These are phyloP conservation scores for Fusarium falciforme DNA, from an alignment of 2,329 filamentous ascomycete genomes.

Conservation along the genomic window DNA sequence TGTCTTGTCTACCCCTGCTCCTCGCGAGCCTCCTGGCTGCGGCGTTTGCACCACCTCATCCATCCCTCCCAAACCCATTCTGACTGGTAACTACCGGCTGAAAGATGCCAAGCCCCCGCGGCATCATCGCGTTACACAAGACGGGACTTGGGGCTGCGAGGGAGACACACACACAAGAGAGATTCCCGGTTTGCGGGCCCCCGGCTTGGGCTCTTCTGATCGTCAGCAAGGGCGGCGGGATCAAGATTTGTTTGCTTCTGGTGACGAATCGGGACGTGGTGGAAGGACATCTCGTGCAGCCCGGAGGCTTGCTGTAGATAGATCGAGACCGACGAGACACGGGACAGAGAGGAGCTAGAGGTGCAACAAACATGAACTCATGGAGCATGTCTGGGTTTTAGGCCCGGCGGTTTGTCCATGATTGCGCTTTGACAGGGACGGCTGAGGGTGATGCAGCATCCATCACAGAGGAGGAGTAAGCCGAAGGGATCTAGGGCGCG, in stretches of 20 bases:
- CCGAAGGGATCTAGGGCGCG: not conserved
- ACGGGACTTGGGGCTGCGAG: constrained; percentile 35
- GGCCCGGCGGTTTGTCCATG: not conserved
- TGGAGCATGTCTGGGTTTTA: not conserved
- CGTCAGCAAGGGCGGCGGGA: constrained; percentile 5
- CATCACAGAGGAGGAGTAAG: not conserved
- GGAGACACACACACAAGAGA: constrained; percentile 19
- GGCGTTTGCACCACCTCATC: constrained; percentile 7
- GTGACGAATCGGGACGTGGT: not conserved
- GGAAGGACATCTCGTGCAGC: not conserved
- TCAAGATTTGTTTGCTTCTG: constrained; percentile 13
- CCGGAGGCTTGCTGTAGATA: not conserved
- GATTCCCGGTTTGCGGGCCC: constrained; percentile 1
- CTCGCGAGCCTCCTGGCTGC: not conserved
- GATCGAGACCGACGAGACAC: not conserved
- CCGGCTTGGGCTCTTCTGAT: constrained; percentile 14
- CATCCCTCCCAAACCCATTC: not conserved
- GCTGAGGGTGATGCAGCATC: not conserved
- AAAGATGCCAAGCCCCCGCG: constrained; percentile 2
- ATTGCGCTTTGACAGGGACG: not conserved
- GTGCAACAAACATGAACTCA: not conserved
- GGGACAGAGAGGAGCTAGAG: not conserved
- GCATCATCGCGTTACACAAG: constrained; percentile 27
- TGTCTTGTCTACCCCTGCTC: not conserved
- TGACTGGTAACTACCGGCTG: not conserved